Conservation (phyloP, 2,329 filamentous ascomycete species). For the Curvularia hawaiiensis region DNA sequence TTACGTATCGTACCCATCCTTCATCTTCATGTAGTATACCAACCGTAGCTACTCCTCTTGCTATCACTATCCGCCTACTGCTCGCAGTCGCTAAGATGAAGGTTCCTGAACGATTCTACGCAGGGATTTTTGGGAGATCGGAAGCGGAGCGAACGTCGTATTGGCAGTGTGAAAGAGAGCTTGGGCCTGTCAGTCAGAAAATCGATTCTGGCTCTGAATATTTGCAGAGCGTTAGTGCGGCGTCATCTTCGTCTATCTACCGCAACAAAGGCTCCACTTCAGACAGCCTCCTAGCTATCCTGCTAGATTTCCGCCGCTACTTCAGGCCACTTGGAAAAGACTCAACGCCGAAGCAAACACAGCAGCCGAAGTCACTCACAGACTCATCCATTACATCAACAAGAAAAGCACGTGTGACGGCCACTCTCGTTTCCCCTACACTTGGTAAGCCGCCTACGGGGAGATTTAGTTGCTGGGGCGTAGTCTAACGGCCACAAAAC, state of each 20-base stretch:
- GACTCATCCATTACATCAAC: neutral
- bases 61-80: neutral
- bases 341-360: neutral
- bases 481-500: neutral
- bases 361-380: neutral
- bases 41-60: neutral
- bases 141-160: neutral
- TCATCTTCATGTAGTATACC: neutral
- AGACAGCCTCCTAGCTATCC: neutral
- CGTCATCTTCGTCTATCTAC: neutral
- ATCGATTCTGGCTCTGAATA: neutral
- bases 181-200: no score
- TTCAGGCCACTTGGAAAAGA: neutral
- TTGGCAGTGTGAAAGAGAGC: neutral
- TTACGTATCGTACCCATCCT: neutral
- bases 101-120: neutral
- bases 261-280: neutral
- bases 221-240: neutral
- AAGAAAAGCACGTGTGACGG: neutral
- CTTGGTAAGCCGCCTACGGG: neutral
- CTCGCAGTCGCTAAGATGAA: conserved; percentile 1
- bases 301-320: neutral
- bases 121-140: neutral
- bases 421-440: neutral
- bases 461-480: neutral